Base-by-base conservation (phyloP, 345 rosid genomes). In the Litchi chinensis region DNA sequence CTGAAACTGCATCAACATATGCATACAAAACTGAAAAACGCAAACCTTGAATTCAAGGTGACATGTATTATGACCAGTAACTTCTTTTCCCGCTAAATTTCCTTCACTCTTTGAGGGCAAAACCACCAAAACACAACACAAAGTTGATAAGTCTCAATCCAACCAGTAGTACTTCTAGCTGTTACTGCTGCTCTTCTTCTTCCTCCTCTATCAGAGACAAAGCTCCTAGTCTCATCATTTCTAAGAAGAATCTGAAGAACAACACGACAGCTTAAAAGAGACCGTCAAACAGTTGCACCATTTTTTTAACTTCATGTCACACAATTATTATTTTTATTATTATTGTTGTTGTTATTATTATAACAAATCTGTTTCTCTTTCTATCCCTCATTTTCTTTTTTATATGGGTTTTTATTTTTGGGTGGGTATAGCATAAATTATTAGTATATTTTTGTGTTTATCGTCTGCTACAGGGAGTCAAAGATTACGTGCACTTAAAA, bases 31-130 rank as follows among this genome's bases (percentile, higher is more conserved):
- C n/a, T 0, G 8, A 1, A 81, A 40, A 22, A 71, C 74, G 21
- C 54, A 21, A 16, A 82, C 83, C 88, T 82, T 65, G n/a, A 37
- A 6, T 68, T 85, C 74, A 80, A 83, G 79, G 56, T n/a, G 66
- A 26, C 80, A 79, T 43, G 84, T 70, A 60, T 48, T 70, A 60
- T 62, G 77, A 44, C 16, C 9, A 13, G 6, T 24, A 21, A 54
- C 26, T 54, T 67, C 52, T 46, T 83, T 90, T 90, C 90, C 88
- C 87, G 91, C 89, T 83, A 82, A 83, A 86, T 75, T 75, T 13
- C 74, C 74, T 46, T 50, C 63, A 19, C 26, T 19, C 63, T 22
- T 24, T 24, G 73, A 44, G 39, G 71, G 60, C 73, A 60, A 28
- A 67, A 67, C 75, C 24, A 71, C 22, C 32, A 59, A 8, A 46